Conservation (phyloP, 495 filamentous ascomycete species). For the Hypoxylon perforatum region DNA sequence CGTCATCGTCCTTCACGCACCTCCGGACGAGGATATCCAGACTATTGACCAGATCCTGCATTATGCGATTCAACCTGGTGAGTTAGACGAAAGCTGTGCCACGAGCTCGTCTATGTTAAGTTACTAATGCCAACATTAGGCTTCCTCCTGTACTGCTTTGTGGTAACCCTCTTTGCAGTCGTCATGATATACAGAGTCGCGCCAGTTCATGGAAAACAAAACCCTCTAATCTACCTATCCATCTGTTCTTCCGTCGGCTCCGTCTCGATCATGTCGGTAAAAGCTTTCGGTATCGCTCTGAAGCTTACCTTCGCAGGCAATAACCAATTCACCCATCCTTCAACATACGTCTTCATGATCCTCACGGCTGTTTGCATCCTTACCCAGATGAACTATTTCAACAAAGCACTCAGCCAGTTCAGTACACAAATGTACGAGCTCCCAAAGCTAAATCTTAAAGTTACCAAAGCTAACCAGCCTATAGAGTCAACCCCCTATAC, state of each 20-base stretch:
- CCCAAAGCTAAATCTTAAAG: background rate
- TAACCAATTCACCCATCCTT: conserved; percentile 93
- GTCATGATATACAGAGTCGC: conserved; percentile 97
- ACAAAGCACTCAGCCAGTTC: conserved; percentile 97
- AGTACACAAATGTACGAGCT: conserved; percentile 89
- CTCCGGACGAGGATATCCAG: conserved; percentile 88
- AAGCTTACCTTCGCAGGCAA: conserved; percentile 91
- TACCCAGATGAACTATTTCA: conserved; percentile 99
- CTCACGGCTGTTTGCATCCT: conserved; percentile 92
- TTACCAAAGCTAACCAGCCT: conserved; percentile 45
- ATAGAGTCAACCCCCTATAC: conserved; percentile 95
- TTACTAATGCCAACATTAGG: conserved; percentile 64
- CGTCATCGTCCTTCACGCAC: conserved; percentile 96
- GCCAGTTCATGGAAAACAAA: conserved; percentile 89
- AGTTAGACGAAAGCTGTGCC: conserved; percentile 29
- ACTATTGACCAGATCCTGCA: conserved; percentile 88
- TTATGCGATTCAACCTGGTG: conserved; percentile 91
- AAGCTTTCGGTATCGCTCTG: conserved; percentile 95
- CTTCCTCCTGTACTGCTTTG: conserved; percentile 83
- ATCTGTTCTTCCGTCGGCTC: conserved; percentile 98
- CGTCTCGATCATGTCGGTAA: conserved; percentile 97
- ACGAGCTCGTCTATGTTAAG: background rate
- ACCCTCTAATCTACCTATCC: conserved; percentile 93
- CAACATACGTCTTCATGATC: conserved; percentile 96
- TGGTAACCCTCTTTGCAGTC: conserved; percentile 81